Percentiles rank a stretch among this genome's conserved stretches.
These are phyloP conservation scores for Penicillium roqueforti DNA, from an alignment of 495 filamentous ascomycete genomes.

Conservation along the genomic window DNA sequence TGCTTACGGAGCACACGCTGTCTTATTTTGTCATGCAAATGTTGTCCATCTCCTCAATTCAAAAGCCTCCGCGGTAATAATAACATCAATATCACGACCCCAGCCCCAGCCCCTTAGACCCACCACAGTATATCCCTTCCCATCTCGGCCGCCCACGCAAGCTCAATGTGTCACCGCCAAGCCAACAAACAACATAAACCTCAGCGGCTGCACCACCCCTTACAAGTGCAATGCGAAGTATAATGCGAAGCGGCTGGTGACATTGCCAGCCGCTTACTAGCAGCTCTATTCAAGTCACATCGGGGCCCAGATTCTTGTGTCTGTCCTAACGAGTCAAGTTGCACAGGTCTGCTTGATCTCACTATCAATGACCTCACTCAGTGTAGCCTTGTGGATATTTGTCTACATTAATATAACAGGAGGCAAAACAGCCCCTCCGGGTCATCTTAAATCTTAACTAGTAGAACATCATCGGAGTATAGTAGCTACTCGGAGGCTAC, in stretches of 20 bases:
- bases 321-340: not conserved
- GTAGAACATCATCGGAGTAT: not conserved
- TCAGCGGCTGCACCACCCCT: not conserved
- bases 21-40: not conserved
- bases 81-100: no score
- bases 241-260: not conserved
- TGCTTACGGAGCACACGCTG: no score
- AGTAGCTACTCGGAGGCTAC: not conserved
- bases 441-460: not conserved
- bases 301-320: not conserved
- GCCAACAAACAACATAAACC: not conserved
- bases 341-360: not conserved
- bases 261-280: not conserved
- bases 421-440: not conserved
- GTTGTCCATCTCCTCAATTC: not conserved
- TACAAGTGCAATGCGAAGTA: not conserved
- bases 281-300: not conserved
- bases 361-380: not conserved
- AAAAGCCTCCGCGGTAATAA: no score
- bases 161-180: slow-evolving; percentile 4
- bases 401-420: not conserved
- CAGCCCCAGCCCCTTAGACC: not conserved
- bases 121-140: slow-evolving; percentile 1
- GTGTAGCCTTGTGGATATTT: not conserved
- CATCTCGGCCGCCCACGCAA: slow-evolving; percentile 3